A percentile compares a stretch with the other conserved stretches of the same genome.
Evolutionary conservation across 1,139 yeast species (phyloP).

Genomic region (Magnusiomyces tetraspermus): DNA sequence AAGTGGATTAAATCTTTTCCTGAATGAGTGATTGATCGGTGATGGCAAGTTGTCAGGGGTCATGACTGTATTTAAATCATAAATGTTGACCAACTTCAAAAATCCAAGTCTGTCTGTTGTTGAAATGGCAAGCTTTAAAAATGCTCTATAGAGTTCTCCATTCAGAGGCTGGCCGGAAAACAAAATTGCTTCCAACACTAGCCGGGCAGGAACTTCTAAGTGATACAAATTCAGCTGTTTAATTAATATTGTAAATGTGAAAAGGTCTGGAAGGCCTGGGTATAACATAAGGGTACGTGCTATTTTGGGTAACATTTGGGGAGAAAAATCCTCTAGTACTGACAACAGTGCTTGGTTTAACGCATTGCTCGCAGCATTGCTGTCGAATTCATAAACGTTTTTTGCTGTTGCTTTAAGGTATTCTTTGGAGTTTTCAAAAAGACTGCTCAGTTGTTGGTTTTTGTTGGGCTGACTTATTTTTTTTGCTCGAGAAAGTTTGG

Average conservation of each 20-base stretch:
- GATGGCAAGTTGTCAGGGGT: slow-evolving; percentile 10
- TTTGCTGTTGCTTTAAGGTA: not conserved
- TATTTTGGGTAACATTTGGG: slow-evolving; percentile 8
- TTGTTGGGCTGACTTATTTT: not conserved
- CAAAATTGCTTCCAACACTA: slow-evolving; percentile 21
- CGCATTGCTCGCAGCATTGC: not conserved
- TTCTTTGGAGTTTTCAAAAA: not conserved
- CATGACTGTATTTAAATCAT: slow-evolving; percentile 12
- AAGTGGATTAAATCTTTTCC: slow-evolving; percentile 10
- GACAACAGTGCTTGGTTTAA: not conserved
- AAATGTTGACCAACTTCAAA: slow-evolving; percentile 16
- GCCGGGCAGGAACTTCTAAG: slow-evolving; percentile 23
- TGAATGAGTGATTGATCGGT: slow-evolving; percentile 10
- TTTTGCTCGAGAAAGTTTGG: not conserved
- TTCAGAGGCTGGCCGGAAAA: slow-evolving; percentile 19
- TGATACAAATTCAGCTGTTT: slow-evolving; percentile 17
- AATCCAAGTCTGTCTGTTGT: slow-evolving; percentile 17
- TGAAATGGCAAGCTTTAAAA: slow-evolving; percentile 18
- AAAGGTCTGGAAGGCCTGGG: slow-evolving; percentile 20
- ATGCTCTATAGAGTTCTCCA: slow-evolving; percentile 17
- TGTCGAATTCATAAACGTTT: not conserved
- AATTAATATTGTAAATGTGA: slow-evolving; percentile 21
- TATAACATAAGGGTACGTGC: slow-evolving; percentile 17
- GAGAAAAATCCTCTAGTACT: not conserved
- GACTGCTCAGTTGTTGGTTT: not conserved